These are phyloP conservation scores for Chenopodium album DNA, from an alignment of 148 eudicot genomes.

Conservation along the genomic window DNA sequence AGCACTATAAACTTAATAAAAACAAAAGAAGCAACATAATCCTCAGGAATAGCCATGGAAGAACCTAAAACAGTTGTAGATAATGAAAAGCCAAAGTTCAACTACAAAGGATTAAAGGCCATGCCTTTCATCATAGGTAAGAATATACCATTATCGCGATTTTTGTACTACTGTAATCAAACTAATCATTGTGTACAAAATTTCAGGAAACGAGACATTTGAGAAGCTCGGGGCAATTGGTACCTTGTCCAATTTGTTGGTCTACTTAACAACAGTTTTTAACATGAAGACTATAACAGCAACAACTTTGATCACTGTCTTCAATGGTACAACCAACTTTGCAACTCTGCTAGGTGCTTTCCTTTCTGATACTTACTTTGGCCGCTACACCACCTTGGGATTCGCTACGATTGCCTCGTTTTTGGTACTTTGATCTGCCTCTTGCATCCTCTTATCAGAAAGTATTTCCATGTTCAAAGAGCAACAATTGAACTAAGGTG, in stretches of 20 bases:
- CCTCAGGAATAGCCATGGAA: constrained; percentile 22
- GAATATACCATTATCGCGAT: no score
- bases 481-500: neutral
- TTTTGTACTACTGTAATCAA: no score
- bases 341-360: constrained; percentile 78
- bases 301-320: constrained; percentile 53
- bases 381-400: constrained; percentile 70
- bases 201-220: constrained; percentile 81
- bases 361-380: constrained; percentile 67
- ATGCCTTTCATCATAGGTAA: constrained; percentile 71
- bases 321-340: constrained; percentile 73
- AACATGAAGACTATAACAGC: constrained; percentile 65
- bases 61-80: constrained; percentile 28
- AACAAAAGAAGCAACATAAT: neutral
- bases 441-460: neutral
- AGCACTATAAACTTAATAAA: neutral
- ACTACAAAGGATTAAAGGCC: constrained; percentile 60
- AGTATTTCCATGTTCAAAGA: neutral
- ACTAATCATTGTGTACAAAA: neutral
- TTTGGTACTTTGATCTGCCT: constrained; percentile 37
- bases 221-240: constrained; percentile 90
- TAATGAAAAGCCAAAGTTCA: constrained; percentile 37
- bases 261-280: constrained; percentile 68
- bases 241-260: constrained; percentile 53
- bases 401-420: constrained; percentile 61